Evolutionary conservation across 768 basidiomycete genomes (phyloP), one percentile per base, ranked within the genome.

Genomic region (Glaciozyma martinii): DNA sequence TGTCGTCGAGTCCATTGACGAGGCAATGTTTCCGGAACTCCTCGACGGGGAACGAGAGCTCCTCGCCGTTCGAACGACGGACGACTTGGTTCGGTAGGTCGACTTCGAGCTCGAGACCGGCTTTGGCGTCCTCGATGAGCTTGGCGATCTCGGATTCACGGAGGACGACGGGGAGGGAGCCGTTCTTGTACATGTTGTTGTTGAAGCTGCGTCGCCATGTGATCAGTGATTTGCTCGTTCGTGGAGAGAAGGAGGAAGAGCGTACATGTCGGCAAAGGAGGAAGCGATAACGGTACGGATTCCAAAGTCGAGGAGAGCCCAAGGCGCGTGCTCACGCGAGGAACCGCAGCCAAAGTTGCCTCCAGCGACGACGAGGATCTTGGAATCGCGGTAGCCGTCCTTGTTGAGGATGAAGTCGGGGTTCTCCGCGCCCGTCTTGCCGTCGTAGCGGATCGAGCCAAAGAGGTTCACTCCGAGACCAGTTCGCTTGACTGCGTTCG

Each of bases 1-100:
- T 94, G 74, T 97, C 95, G 76, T 99, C 95, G 70, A 98, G 79
- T 40, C 95, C 95, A 73, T 99, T 92, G 78, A 99, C 76, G 76
- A 99, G 79, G 76, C 95, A 93, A 75, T 94, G 89, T 61, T 90
- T 81, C 67, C 93, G 82, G 87, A 98, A 99, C 0, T 86, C 78
- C 77, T 99, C 95, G 56, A 86, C 84, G 46, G 81, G 80, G 79
- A 99, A 99, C 49, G 81, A 62, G 67, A 95, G 85, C 25, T 72
- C 72, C 59, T 89, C 82, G 59, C 89, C 86, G 73, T 86, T 87
- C 25, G 76, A 74, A 54, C 79, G 74, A 65, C 86, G 81, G 66
- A 93, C 82, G 77, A 88, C 85, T 76, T 86, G 80, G 73, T 85
- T 86, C 76, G 89, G 87, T 27, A 94, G 82, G 75, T 94, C 89